These are phyloP conservation scores for Plasmodium relictum DNA, from an alignment of 169 alveolate species.

Conservation along the genomic window DNA sequence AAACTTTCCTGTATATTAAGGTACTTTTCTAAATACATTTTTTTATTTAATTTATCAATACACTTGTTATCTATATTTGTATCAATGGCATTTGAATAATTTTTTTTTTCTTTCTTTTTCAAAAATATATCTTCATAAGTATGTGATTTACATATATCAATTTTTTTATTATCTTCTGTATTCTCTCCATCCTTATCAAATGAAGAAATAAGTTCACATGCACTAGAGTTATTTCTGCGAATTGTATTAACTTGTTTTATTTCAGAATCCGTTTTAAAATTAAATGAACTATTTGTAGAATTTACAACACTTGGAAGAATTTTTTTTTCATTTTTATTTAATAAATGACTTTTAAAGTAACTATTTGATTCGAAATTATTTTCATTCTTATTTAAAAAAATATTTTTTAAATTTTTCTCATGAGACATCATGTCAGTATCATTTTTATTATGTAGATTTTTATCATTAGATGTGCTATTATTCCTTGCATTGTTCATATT, in stretches of 20 bases:
- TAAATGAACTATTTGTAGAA: too few relatives aligned
- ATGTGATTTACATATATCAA: conserved; percentile 5
- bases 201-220: too few relatives aligned
- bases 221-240: too few relatives aligned
- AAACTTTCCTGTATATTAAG: too few relatives aligned
- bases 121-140: conserved; percentile 9
- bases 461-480: not conserved
- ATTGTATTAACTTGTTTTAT: too few relatives aligned
- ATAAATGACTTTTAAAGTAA: not conserved
- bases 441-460: not conserved
- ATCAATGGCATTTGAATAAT: not conserved
- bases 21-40: too few relatives aligned
- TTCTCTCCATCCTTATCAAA: not conserved
- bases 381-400: not conserved
- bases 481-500: not conserved
- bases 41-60: not conserved
- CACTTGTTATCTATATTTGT: not conserved
- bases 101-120: not conserved
- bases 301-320: too few relatives aligned
- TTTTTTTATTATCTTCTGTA: not conserved
- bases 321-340: not conserved
- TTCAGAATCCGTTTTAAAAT: too few relatives aligned
- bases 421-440: not conserved
- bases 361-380: not conserved
- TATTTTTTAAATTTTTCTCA: not conserved